Evolutionary conservation across 2,329 filamentous ascomycete genomes (phyloP), one percentile per base, ranked within the genome.

Genomic region (Huntiella omanensis): DNA sequence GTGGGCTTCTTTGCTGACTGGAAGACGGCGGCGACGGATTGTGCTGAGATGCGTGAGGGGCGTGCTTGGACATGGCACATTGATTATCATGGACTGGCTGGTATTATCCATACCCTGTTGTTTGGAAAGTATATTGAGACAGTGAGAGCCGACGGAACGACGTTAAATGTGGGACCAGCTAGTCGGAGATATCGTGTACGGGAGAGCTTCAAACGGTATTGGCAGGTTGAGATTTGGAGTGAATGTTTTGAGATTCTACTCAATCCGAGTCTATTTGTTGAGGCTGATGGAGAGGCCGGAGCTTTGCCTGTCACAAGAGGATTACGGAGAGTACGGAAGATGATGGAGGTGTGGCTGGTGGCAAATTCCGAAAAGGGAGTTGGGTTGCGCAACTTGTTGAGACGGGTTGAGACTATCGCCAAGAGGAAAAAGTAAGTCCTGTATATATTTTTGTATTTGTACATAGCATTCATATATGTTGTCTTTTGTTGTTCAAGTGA

Each of bases 51-150:
- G 74, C 80, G 87, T 40, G 88, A 98, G 63, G 74, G 85, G 48
- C 73, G 88, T 1, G 86, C 87, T 0, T 98, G 91, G 91, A 96
- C 88, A 1, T 95, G 86, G 67, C 91, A 98, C 60, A 84, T 95
- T 53, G 91, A 98, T 64, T 92, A 96, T 56, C 84, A 93, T 60
- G 91, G 91, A 10, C 70, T 95, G 0, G 91, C 91, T 0, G 86
- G 85, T 4, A 83, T 84, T 17, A 68, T 96, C 4, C 86, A 98
- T 62, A 80, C 77, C 38, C 72, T 98, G 54, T 72, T 98, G 3
- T 98, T 95, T 58, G 88, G 91, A 7, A 86, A 83, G 57, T 96
- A 96, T 62, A 91, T 98, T 55, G 84, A 94, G 58, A 92, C 85
- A 1, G 64, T 71, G 45, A 69, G 71, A 33, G 69, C 63, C 55